These are phyloP conservation scores for Gaeumannomyces sp. DNA, from an alignment of 2,329 filamentous ascomycete species.

Conservation along the genomic window DNA sequence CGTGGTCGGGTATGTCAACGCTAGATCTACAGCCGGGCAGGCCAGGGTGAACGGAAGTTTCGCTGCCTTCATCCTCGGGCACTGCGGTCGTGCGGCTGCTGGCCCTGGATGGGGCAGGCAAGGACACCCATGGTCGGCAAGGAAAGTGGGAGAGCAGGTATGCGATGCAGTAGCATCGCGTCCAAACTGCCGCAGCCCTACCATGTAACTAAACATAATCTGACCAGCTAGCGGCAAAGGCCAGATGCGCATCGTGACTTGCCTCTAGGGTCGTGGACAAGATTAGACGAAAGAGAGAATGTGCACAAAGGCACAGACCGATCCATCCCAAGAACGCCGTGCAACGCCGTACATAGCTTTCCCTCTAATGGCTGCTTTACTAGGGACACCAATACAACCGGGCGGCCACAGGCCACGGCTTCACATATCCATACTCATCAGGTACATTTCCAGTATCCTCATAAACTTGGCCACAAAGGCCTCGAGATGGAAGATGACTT, in stretches of 20 bases:
- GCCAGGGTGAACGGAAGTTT: background rate
- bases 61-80: background rate
- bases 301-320: no score
- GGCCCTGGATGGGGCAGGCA: background rate
- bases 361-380: background rate
- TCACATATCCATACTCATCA: constrained; percentile 77
- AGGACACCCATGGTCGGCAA: background rate
- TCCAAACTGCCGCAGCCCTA: background rate
- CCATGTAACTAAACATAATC: no score
- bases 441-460: constrained; percentile 86
- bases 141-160: background rate
- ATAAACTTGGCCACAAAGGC: constrained; percentile 99
- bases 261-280: no score
- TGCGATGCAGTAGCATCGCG: background rate
- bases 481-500: constrained; percentile 97
- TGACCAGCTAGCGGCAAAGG: no score
- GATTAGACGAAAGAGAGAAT: no score
- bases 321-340: background rate
- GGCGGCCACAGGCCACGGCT: background rate
- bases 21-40: background rate
- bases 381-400: background rate
- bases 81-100: background rate
- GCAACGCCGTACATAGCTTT: background rate
- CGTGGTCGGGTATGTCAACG: background rate
- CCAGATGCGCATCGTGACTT: no score